Conservation (phyloP, 768 basidiomycete genomes). For the Leccinum barrowsii region DNA sequence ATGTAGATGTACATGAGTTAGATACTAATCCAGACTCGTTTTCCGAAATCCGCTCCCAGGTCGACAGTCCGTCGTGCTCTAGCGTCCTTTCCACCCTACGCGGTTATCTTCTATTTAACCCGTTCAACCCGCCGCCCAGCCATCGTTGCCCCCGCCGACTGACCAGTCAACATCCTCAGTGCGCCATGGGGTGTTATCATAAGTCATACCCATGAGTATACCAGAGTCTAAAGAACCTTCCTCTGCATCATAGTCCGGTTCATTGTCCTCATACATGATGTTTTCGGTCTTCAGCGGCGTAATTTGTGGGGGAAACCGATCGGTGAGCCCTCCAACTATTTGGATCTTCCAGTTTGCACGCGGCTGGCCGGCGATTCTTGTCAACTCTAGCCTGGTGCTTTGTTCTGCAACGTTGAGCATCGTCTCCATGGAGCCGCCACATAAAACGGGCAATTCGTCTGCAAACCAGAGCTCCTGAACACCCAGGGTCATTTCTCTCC, state of each 20-base stretch:
- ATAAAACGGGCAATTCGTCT: constrained; percentile 32
- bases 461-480: constrained; percentile 46
- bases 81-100: neutral
- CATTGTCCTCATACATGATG: constrained; percentile 20
- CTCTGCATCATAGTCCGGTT: constrained; percentile 14
- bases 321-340: constrained; percentile 22
- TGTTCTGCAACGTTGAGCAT: constrained; percentile 26
- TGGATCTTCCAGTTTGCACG: constrained; percentile 30
- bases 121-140: constrained; percentile 7
- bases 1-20: constrained; percentile 23
- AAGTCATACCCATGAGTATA: constrained; percentile 15
- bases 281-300: constrained; percentile 8
- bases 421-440: constrained; percentile 33
- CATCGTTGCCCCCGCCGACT: constrained; percentile 1
- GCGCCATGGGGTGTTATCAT: constrained; percentile 2
- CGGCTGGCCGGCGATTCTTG: constrained; percentile 15
- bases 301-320: constrained; percentile 3
- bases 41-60: constrained; percentile 1
- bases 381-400: constrained; percentile 23
- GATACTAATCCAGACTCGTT: constrained; percentile 18
- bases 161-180: constrained; percentile 7
- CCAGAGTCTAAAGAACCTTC: constrained; percentile 29
- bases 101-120: neutral
- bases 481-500: constrained; percentile 38
- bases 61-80: neutral